Conservation (phyloP, 2,329 filamentous ascomycete genomes). For the Cladobotryum mycophilum region DNA sequence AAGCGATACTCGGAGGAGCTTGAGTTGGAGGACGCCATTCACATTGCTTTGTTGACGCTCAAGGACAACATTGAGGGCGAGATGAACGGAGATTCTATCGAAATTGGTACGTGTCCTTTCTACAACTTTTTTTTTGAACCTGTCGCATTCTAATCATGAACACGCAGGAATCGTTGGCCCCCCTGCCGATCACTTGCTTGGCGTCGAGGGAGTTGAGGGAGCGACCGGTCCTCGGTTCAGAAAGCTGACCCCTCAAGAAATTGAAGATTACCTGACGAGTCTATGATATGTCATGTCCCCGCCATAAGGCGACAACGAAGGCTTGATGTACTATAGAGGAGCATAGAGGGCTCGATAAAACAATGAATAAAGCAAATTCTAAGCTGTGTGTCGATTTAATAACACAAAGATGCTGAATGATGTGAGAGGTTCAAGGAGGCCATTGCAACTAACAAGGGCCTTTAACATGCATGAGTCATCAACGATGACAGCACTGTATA, state of each 20-base stretch:
- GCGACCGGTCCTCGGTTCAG: slow-evolving; percentile 82
- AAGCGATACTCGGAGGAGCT: slow-evolving; percentile 97
- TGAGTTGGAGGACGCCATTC: slow-evolving; percentile 95
- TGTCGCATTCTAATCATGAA: slow-evolving; percentile 20
- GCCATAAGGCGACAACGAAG: slow-evolving; percentile 5
- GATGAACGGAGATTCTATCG: slow-evolving; percentile 98
- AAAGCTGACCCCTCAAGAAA: slow-evolving; percentile 94
- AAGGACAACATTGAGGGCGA: slow-evolving; percentile 99
- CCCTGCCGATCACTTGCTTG: slow-evolving; percentile 86
- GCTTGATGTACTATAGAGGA: slow-evolving; percentile 11
- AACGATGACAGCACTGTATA: neutral
- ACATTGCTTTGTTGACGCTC: slow-evolving; percentile 92
- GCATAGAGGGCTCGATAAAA: slow-evolving; percentile 10
- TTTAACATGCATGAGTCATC: no score
- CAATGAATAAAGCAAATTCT: slow-evolving; percentile 4
- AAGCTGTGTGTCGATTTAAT: neutral
- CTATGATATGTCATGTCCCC: slow-evolving; percentile 52
- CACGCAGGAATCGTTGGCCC: slow-evolving; percentile 81
- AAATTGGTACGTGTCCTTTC: slow-evolving; percentile 65
- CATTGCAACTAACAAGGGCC: neutral
- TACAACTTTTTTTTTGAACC: neutral
- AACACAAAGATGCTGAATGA: neutral
- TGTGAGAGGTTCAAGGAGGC: no score
- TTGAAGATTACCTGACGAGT: slow-evolving; percentile 99
- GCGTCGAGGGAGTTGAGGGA: slow-evolving; percentile 82